Evolutionary conservation across 768 basidiomycete species (phyloP), one percentile per base, ranked within the genome.

Genomic region (Lactarius pseudohatsudake): DNA sequence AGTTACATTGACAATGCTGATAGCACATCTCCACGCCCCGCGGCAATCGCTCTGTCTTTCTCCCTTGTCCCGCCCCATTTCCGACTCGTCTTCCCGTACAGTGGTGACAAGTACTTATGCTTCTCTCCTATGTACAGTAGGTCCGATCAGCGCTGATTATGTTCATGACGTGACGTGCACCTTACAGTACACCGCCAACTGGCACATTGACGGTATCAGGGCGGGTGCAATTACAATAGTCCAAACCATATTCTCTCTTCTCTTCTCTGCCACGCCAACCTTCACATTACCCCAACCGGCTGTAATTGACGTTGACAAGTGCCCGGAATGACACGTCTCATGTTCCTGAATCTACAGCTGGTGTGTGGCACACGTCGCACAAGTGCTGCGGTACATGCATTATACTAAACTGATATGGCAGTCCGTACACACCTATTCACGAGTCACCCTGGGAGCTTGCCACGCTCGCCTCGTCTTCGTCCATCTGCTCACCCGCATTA

Each of bases 361-460:
- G 38, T 34, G 56, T 55, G 16, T 13, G 20, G 28, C 15, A 26
- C 59, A 26, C 8, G 22, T 10, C 11, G 26, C 55, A 57, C 53
- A n/a, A 36, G 18, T 43, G 40, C 50, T 59, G 57, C 22, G 28
- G 16, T 53, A 13, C 53, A 65, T 38, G 59, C 60, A 45, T 30
- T n/a, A 30, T 34, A 38, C 26, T 36, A 6, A 28, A 30, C 26
- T 50, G 16, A 30, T 36, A 65, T 55, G 13, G 54, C 47, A 59
- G 28, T 61, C 60, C 40, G 68, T 43, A 58, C 50, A 66, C n/a
- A 11, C 16, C 5, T 57, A 47, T 57, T 65, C 57, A 64, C 18
- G 41, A 66, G 63, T 75, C 82, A 13, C 78, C 81, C 54, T 82
- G 78, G 5, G 85, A 87, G 71, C 86, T 87, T 34, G 82, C 83